Conservation (phyloP, 345 rosid genomes). For the Raphanus sativus region DNA sequence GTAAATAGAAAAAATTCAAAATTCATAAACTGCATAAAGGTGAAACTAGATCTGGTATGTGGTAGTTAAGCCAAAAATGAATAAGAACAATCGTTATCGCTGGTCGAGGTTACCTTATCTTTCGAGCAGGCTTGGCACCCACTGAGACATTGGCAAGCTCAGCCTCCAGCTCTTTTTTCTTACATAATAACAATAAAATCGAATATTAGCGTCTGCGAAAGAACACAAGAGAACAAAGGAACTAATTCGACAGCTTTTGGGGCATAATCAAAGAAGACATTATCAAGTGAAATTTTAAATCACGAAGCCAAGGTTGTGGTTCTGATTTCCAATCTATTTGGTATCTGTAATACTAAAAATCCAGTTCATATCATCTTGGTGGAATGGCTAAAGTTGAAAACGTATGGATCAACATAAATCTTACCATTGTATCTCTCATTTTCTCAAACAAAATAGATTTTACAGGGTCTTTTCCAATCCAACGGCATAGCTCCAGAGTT, state of each 20-base stretch:
- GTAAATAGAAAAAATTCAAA: conserved; percentile 11
- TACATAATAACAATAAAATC: conserved; percentile 28
- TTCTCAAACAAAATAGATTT: conserved; percentile 96
- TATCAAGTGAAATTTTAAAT: not conserved
- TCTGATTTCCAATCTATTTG: not conserved
- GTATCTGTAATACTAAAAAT: conserved; percentile 14
- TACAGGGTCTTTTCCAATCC: conserved; percentile 99
- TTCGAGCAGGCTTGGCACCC: conserved; percentile 76
- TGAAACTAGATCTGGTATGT: conserved; percentile 10
- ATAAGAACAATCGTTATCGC: not conserved
- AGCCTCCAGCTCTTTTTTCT: conserved; percentile 99
- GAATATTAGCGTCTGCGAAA: conserved; percentile 22
- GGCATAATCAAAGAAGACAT: not conserved
- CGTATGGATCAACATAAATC: conserved; percentile 9
- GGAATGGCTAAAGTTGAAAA: conserved; percentile 15
- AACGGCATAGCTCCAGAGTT: conserved; percentile 96
- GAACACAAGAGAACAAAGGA: conserved; percentile 2
- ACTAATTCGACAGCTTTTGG: not conserved
- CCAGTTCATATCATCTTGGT: conserved; percentile 8
- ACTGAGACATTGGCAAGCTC: conserved; percentile 90
- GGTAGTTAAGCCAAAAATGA: conserved; percentile 26
- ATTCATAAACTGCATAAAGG: conserved; percentile 6
- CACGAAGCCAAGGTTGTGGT: not conserved
- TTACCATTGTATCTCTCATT: conserved; percentile 99
- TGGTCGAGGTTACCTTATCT: conserved; percentile 67